Conservation (phyloP, 306 rosid species). For the Pueraria montana region DNA sequence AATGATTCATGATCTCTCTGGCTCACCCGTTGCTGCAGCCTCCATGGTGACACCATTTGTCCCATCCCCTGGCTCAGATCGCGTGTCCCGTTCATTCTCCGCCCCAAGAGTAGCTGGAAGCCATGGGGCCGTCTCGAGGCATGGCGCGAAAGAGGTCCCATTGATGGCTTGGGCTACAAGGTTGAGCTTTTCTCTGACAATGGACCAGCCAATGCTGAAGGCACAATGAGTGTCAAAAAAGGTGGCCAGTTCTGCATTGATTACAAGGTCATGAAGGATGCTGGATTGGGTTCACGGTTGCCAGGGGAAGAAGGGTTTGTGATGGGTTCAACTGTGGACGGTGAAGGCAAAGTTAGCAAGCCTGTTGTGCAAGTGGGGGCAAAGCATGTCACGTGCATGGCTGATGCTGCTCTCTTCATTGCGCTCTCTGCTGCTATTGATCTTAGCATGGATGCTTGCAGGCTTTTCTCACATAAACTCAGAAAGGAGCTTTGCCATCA, state of each 20-base stretch:
- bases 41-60: constrained; percentile 92
- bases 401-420: constrained; percentile 81
- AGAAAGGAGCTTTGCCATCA: constrained; percentile 76
- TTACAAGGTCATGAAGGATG: constrained; percentile 55
- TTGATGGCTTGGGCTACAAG: constrained; percentile 87
- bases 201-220: constrained; percentile 73
- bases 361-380: constrained; percentile 81
- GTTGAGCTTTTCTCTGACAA: constrained; percentile 75
- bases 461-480: constrained; percentile 78
- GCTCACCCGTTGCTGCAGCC: constrained; percentile 90
- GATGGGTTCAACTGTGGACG: constrained; percentile 81
- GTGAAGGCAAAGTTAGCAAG: constrained; percentile 85
- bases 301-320: constrained; percentile 76
- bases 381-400: constrained; percentile 83
- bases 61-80: constrained; percentile 79
- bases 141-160: constrained; percentile 87
- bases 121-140: constrained; percentile 96
- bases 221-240: constrained; percentile 68
- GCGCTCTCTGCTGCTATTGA: constrained; percentile 87
- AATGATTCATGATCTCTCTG: constrained; percentile 78
- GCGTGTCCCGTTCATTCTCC: constrained; percentile 88
- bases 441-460: constrained; percentile 93
- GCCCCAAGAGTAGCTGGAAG: constrained; percentile 89
- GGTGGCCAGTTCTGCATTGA: constrained; percentile 89
- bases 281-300: constrained; percentile 57